Conservation (phyloP, 176 grass and related monocot genomes). For the Urochloa ruziziensis region DNA sequence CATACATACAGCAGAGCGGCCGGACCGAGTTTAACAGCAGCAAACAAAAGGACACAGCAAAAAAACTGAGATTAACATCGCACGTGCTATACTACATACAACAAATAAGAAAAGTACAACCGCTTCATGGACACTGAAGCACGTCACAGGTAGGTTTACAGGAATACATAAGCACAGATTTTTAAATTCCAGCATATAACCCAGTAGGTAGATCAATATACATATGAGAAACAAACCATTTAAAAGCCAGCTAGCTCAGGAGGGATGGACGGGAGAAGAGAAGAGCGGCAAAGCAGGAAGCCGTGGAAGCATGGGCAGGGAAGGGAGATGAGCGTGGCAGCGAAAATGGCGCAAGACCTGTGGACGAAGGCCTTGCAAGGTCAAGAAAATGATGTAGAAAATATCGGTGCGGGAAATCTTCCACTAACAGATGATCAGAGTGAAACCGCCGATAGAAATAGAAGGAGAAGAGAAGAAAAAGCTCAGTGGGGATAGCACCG, state of each 20-base stretch:
- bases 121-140: not conserved
- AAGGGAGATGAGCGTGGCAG: not conserved
- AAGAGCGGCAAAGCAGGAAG: not conserved
- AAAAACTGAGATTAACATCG: not conserved
- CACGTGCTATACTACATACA: too few species aligned
- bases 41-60: too few species aligned
- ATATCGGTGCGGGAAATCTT: accelerated
- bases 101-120: not conserved
- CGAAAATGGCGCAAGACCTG: not conserved
- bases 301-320: not conserved
- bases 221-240: not conserved
- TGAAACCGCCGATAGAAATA: not conserved
- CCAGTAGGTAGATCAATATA: not conserved
- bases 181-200: not conserved
- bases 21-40: too few species aligned
- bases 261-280: conserved; percentile 36
- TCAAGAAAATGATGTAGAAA: conserved; percentile 14
- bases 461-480: not conserved
- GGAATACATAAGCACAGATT: not conserved
- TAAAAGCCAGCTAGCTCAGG: conserved; percentile 38
- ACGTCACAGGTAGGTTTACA: not conserved
- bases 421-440: not conserved
- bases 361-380: conserved; percentile 49
- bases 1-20: too few species aligned
- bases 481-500: conserved; percentile 46